These are phyloP conservation scores for Dalbergia cultrata DNA, from an alignment of 306 rosid species.

Conservation along the genomic window DNA sequence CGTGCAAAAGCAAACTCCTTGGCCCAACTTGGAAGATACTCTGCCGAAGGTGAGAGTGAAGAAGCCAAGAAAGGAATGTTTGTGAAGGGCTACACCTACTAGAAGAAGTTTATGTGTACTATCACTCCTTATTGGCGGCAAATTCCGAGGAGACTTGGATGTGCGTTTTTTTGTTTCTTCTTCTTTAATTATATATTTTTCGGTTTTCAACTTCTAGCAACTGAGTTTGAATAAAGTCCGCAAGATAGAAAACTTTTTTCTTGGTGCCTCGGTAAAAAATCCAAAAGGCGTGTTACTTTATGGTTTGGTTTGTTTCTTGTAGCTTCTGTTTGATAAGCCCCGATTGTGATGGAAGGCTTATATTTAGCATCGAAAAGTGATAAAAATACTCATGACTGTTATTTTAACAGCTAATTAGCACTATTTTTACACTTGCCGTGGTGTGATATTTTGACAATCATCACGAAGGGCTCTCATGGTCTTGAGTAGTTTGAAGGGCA, in stretches of 20 bases:
- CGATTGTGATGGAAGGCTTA: neutral
- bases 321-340: conserved; percentile 25
- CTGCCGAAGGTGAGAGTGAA: conserved; percentile 84
- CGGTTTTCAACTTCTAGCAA: conserved; percentile 27
- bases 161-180: conserved; percentile 4
- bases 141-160: conserved; percentile 44
- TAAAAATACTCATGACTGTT: neutral
- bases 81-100: conserved; percentile 92
- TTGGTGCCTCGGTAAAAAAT: conserved; percentile 25
- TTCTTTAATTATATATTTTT: conserved; percentile 7
- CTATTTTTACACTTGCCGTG: neutral
- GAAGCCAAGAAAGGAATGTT: conserved; percentile 95
- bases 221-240: conserved; percentile 66
- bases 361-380: neutral
- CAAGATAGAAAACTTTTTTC: conserved; percentile 48
- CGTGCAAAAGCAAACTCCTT: conserved; percentile 98
- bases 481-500: too few species aligned
- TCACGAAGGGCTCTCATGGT: neutral
- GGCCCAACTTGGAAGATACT: conserved; percentile 95
- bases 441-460: conserved; percentile 3
- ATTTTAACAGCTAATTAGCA: neutral
- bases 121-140: conserved; percentile 16
- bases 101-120: conserved; percentile 23
- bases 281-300: conserved; percentile 13
- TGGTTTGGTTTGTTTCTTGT: neutral